Evolutionary conservation across 108 stramenopile species (phyloP), one percentile per base, ranked within the genome.

Genomic region (Nitzschia putrida): DNA sequence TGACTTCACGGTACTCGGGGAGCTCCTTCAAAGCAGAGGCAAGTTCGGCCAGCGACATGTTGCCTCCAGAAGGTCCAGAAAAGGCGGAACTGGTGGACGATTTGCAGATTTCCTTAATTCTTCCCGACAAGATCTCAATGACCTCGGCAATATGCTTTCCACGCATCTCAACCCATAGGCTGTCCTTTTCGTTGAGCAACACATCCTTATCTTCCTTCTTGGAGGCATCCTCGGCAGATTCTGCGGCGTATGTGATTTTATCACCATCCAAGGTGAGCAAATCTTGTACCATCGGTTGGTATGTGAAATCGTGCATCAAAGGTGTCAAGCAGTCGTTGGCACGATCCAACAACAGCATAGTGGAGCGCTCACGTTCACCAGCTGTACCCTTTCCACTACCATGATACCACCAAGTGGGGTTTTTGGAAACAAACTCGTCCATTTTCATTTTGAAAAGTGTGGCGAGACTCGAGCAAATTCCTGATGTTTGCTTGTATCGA

Each of bases 251-350:
- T 41, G 88, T 88, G 66, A 95, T 92, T n/a, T 82, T 75, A 64
- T 93, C 97, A 64, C 94, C 96, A 21, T 93, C 78, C 23, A 97
- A 75, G 8, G 44, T 60, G 16, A 99, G 86, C 65, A 98, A 72
- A 61, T 99, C 98, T 47, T 98, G 89, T 23, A 98, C 96, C 91
- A 99, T 91, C 13, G 97, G 88, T 82, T 99, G 97, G 73, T 98
- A 99, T 5, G 87, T 95, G 75, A 97, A 98, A 73, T 98, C 97
- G 81, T 99, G 98, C 80, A 99, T 92, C 26, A 99, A 72, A 2
- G 98, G 98, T 10, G 97, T 89, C 50, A 98, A 77, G 57, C 91
- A 93, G 72, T 99, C 98, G 55, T 79, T 87, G 22, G 87, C 79
- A 34, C 98, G 84, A 83, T 98, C 97, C 73, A 99, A 59, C 2